Evolutionary conservation across 768 basidiomycete species (phyloP).

Genomic region (Hygrophoropsis aurantiaca): DNA sequence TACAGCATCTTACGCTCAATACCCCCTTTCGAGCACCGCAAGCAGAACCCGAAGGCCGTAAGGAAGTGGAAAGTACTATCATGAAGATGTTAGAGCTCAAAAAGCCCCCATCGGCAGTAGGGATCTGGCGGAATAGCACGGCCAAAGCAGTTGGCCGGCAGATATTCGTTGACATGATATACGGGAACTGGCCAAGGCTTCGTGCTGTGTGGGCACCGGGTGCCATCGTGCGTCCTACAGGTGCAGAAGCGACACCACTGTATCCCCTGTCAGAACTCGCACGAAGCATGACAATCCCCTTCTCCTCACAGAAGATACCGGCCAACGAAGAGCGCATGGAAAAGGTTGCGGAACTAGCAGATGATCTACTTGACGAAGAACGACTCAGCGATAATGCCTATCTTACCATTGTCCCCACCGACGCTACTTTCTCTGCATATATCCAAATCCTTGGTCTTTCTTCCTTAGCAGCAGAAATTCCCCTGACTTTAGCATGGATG

Average conservation of each 20-base stretch:
- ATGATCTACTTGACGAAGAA: conserved; percentile 10
- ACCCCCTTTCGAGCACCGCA: conserved; percentile 31
- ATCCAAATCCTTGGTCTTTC: conserved; percentile 59
- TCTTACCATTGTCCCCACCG: conserved; percentile 47
- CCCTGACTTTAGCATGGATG: conserved; percentile 76
- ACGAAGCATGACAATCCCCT: conserved; percentile 20
- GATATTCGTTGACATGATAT: conserved; percentile 55
- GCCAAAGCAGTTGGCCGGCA: conserved; percentile 49
- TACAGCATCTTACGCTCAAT: conserved; percentile 38
- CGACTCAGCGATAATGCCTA: conserved; percentile 17
- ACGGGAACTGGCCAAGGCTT: conserved; percentile 56
- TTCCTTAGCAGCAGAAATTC: conserved; percentile 56
- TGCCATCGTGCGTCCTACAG: conserved; percentile 25
- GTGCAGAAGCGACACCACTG: conserved; percentile 15
- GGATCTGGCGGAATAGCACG: conserved; percentile 45
- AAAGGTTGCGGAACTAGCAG: conserved; percentile 3
- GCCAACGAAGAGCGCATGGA: background rate
- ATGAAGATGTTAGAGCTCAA: conserved; percentile 22
- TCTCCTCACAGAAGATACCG: conserved; percentile 2
- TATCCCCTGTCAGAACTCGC: conserved; percentile 28
- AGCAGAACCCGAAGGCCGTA: conserved; percentile 14
- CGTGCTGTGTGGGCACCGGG: conserved; percentile 37
- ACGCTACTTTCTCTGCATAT: conserved; percentile 54
- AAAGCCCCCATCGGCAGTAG: conserved; percentile 29
- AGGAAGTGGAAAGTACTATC: conserved; percentile 28